These are phyloP conservation scores for Erodium chrysanthum DNA, from an alignment of 441 rosid genomes.

Conservation along the genomic window DNA sequence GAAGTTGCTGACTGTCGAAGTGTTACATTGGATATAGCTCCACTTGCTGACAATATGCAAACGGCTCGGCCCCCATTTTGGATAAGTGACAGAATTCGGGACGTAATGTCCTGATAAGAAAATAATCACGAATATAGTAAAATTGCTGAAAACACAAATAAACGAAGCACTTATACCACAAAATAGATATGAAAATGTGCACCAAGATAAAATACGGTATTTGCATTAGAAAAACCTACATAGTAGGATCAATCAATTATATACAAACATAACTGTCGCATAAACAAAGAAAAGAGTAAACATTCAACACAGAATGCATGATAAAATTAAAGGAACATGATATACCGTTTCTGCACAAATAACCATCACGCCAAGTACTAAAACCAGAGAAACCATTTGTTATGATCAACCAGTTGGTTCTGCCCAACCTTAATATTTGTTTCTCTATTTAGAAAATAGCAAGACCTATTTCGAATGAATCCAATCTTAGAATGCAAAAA, in stretches of 20 bases:
- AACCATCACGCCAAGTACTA: neutral
- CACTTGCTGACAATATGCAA: conserved; percentile 54
- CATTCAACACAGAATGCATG: neutral
- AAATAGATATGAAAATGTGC: no score
- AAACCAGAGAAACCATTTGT: neutral
- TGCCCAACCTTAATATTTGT: neutral
- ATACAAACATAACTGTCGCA: no score
- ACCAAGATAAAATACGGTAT: no score
- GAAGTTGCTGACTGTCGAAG: conserved; percentile 50
- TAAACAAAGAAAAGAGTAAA: neutral
- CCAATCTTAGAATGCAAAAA: neutral
- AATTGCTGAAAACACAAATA: neutral
- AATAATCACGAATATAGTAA: neutral
- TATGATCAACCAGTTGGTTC: neutral
- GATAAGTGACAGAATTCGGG: conserved; percentile 36
- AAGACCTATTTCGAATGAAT: neutral
- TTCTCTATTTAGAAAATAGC: neutral
- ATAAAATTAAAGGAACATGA: neutral
- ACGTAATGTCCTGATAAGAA: conserved; percentile 31
- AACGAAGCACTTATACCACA: no score
- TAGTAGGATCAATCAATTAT: no score
- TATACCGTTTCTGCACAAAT: neutral
- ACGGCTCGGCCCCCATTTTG: conserved; percentile 39
- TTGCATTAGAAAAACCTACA: no score
- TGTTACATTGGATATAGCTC: conserved; percentile 58